Base-by-base conservation (phyloP, 352 stramenopile genomes). In the Phytophthora aleatoria region DNA sequence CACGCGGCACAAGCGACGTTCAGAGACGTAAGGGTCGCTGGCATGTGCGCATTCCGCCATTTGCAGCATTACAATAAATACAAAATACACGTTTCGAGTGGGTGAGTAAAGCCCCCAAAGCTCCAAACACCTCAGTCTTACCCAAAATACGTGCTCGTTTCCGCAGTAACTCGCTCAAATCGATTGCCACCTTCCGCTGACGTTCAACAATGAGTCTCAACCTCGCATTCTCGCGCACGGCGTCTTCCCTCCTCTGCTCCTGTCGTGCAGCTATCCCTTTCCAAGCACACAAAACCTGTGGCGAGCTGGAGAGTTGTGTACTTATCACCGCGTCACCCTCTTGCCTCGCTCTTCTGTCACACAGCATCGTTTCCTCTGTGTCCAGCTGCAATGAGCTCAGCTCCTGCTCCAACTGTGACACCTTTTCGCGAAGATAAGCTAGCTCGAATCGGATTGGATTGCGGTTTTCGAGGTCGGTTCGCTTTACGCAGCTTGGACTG, bases 361-460 rank as follows among this genome's bases (percentile, higher is more conserved):
- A n/a, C 12, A 41, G 10, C 12, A 15, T 41, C 0, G 16, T 41
- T 4, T 5, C 15, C 12, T 12, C 7, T 15, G 56, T 15, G 33
- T 50, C 35, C 3, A 50, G 20, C 33, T 61, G 56, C 12, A 87
- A 51, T 11, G 60, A 68, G 1, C 47, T 70, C 36, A 90, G 45
- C 50, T 88, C 83, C 1, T 67, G 66, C 27, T 85, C 74, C 24
- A 90, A 52, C 10, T 64, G 68, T 5, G 79, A 61, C 11, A 75
- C 75, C 47, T 88, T 87, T 42, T 87, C 64, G 42, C 83, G 83
- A 7, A 92, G 50, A 60, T 90, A 90, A 6, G 57, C 61, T 8
- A 82, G 65, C 15, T 92, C 83, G 31, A 90, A 81, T 45, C 85
- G 64, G 59, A 43, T 67, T 60, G 9, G 33, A 26, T 57, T 72